A percentile compares a stretch with the other conserved stretches of the same genome.
These are phyloP conservation scores for Xylaria sp. DNA, from an alignment of 2,329 filamentous ascomycete genomes.

Conservation along the genomic window DNA sequence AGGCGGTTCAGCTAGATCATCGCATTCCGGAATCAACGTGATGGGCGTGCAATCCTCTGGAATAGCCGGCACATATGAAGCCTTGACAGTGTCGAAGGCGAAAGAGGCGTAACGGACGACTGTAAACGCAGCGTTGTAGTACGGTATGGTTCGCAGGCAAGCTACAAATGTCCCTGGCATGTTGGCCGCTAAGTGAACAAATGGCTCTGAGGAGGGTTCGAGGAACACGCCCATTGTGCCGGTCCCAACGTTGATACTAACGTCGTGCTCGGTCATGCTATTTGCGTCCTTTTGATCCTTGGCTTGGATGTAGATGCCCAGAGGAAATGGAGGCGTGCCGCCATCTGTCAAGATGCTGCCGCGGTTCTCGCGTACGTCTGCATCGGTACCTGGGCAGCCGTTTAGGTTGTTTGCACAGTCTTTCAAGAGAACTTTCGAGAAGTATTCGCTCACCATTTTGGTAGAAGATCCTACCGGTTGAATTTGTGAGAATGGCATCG, in stretches of 20 bases:
- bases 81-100: slow-evolving; percentile 12
- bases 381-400: slow-evolving; percentile 30
- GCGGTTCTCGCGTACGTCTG: slow-evolving; percentile 29
- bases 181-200: slow-evolving; percentile 29
- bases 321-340: slow-evolving; percentile 37
- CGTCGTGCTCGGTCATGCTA: slow-evolving; percentile 25
- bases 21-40: slow-evolving; percentile 41
- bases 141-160: slow-evolving; percentile 39
- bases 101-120: slow-evolving; percentile 37
- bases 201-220: slow-evolving; percentile 33
- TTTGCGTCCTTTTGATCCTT: slow-evolving; percentile 19
- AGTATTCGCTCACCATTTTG: slow-evolving; percentile 37
- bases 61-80: slow-evolving; percentile 23
- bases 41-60: slow-evolving; percentile 40
- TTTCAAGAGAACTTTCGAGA: not conserved
- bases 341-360: slow-evolving; percentile 39
- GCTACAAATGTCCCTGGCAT: slow-evolving; percentile 36
- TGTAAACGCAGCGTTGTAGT: slow-evolving; percentile 38
- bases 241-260: slow-evolving; percentile 34
- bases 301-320: slow-evolving; percentile 33
- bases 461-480: slow-evolving; percentile 40
- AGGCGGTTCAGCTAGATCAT: slow-evolving; percentile 34
- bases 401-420: not conserved
- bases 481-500: slow-evolving; percentile 34
- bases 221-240: slow-evolving; percentile 36